Percentiles rank a stretch among this genome's conserved stretches.
These are phyloP conservation scores for Fusarium devonianum DNA, from an alignment of 2,329 filamentous ascomycete genomes.

Conservation along the genomic window DNA sequence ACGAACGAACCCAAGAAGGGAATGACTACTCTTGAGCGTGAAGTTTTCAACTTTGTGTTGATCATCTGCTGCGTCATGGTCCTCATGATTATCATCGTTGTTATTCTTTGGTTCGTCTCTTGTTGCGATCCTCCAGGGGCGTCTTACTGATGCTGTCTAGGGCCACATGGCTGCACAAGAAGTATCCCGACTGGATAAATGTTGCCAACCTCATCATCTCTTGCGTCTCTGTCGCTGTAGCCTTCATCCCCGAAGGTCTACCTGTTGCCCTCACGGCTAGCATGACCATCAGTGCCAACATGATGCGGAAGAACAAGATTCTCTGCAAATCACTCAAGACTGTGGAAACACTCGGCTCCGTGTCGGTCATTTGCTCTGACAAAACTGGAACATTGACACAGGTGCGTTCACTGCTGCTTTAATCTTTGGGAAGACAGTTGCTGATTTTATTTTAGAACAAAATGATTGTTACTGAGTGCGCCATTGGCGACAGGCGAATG, in stretches of 20 bases:
- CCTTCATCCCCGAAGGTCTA: slow-evolving; percentile 78
- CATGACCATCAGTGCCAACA: slow-evolving; percentile 77
- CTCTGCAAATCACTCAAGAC: slow-evolving; percentile 83
- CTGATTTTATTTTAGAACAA: slow-evolving; percentile 62
- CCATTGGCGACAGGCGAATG: slow-evolving; percentile 61
- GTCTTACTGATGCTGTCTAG: slow-evolving; percentile 46
- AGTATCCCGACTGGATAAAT: slow-evolving; percentile 74
- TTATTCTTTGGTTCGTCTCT: slow-evolving; percentile 66
- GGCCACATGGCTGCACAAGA: slow-evolving; percentile 72
- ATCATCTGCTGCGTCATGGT: slow-evolving; percentile 74
- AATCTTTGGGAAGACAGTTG: neutral
- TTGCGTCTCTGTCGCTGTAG: slow-evolving; percentile 75
- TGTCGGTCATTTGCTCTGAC: slow-evolving; percentile 78
- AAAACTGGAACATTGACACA: slow-evolving; percentile 76
- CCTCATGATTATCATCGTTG: slow-evolving; percentile 68
- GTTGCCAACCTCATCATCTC: slow-evolving; percentile 76
- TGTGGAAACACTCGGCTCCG: slow-evolving; percentile 76
- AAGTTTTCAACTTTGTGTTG: slow-evolving; percentile 75
- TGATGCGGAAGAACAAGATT: slow-evolving; percentile 79
- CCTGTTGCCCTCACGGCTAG: slow-evolving; percentile 74
- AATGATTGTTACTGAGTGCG: slow-evolving; percentile 76
- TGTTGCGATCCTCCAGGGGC: no score
- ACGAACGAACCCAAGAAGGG: slow-evolving; percentile 73
- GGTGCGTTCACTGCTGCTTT: slow-evolving; percentile 43
- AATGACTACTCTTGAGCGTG: slow-evolving; percentile 73